Conservation (phyloP, 495 filamentous ascomycete species). For the Ascobolus immersus region DNA sequence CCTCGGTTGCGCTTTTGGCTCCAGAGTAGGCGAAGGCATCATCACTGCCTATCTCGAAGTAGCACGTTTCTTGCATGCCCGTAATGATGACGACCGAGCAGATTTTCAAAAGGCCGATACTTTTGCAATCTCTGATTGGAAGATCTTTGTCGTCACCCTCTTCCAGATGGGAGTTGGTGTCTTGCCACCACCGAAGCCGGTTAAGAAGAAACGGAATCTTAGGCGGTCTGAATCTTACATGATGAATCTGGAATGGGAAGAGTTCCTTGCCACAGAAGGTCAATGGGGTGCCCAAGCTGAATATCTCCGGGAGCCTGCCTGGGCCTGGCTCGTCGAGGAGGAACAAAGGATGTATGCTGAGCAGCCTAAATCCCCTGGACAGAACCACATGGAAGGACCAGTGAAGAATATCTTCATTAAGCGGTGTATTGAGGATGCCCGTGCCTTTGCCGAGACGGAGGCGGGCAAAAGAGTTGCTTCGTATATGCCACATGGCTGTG, state of each 20-base stretch:
- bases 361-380: not conserved
- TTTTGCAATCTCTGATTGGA: slow-evolving; percentile 36
- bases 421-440: slow-evolving; percentile 16
- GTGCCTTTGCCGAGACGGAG: slow-evolving; percentile 33
- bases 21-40: slow-evolving; percentile 10
- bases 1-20: slow-evolving; percentile 8
- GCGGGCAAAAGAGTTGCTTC: slow-evolving; percentile 19
- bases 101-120: too few species aligned
- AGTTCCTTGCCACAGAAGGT: slow-evolving; percentile 31
- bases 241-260: slow-evolving; percentile 33
- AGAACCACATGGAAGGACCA: slow-evolving; percentile 2
- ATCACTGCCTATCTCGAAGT: slow-evolving; percentile 12
- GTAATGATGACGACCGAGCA: slow-evolving; percentile 12
- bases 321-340: slow-evolving; percentile 45
- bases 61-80: slow-evolving; percentile 8
- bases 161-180: slow-evolving; percentile 35
- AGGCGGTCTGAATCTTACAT: slow-evolving; percentile 35
- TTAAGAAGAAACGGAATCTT: slow-evolving; percentile 27
- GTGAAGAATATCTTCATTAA: slow-evolving; percentile 13
- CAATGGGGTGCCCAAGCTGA: slow-evolving; percentile 30
- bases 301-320: slow-evolving; percentile 42
- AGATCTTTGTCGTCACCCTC: slow-evolving; percentile 43
- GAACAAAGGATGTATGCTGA: slow-evolving; percentile 19
- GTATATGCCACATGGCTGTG: slow-evolving; percentile 5
- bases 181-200: slow-evolving; percentile 21